Evolutionary conservation across 495 filamentous ascomycete species (phyloP).

Genomic region (Penicillium lagena): DNA sequence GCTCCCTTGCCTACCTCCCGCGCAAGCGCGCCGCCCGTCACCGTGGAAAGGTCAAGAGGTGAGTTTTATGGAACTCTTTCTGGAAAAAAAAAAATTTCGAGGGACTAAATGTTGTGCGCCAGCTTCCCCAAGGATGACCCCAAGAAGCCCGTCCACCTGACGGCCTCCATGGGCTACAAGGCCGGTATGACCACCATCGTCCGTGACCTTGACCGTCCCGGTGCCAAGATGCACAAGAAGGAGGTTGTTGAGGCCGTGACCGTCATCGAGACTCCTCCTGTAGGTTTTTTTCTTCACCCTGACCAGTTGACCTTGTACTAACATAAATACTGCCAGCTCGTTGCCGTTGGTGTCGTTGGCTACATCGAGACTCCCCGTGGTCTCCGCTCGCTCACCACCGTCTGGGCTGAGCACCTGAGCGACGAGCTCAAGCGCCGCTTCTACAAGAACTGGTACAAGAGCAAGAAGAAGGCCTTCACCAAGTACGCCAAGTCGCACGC

Average conservation of each 20-base stretch:
- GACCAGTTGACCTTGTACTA: no score
- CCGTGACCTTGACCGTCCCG: conserved; percentile 97
- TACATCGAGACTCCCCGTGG: conserved; percentile 99
- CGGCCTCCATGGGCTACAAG: conserved; percentile 99
- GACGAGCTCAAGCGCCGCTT: conserved; percentile 99
- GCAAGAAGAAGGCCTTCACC: conserved; percentile 99
- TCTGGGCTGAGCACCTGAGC: conserved; percentile 98
- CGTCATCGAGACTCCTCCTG: conserved; percentile 98
- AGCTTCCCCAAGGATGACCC: conserved; percentile 99
- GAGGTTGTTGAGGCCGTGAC: conserved; percentile 99
- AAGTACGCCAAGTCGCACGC: conserved; percentile 99
- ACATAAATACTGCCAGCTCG: conserved; percentile 58
- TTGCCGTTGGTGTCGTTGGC: conserved; percentile 98
- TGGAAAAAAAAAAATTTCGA: conserved; percentile 8
- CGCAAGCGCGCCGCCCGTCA: conserved; percentile 96
- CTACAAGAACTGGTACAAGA: conserved; percentile 99
- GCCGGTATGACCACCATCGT: conserved; percentile 99
- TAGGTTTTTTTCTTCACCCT: conserved; percentile 44
- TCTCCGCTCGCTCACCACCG: conserved; percentile 97
- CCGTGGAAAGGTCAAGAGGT: conserved; percentile 98
- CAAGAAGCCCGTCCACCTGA: conserved; percentile 99
- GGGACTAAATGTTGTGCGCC: conserved; percentile 23
- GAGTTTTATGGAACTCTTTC: conserved; percentile 27
- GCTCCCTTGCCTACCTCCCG: conserved; percentile 90
- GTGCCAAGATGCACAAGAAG: conserved; percentile 99